Evolutionary conservation across 768 basidiomycete genomes (phyloP).

Genomic region (Suillus occidentalis): DNA sequence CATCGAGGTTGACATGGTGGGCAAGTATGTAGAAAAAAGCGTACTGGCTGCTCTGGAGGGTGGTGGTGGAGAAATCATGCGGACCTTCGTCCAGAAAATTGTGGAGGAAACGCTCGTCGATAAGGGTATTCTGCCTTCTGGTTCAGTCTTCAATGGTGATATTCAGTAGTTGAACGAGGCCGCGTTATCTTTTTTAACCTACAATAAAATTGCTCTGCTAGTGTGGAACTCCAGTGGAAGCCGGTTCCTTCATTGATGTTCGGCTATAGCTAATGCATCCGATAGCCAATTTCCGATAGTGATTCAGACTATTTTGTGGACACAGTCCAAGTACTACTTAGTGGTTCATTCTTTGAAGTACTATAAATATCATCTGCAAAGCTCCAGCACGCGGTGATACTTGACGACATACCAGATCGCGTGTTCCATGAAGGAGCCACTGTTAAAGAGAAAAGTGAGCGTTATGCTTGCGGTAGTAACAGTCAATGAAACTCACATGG

Average conservation of each 20-base stretch:
- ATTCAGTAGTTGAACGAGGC: background rate
- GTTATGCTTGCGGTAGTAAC: background rate
- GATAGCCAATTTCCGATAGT: background rate
- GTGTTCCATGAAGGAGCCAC: slow-evolving; percentile 33
- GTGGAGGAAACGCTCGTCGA: slow-evolving; percentile 55
- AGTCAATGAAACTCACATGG: slow-evolving; percentile 2
- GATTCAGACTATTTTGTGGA: background rate
- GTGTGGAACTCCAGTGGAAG: background rate
- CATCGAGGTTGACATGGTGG: slow-evolving; percentile 93
- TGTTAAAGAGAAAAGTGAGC: slow-evolving; percentile 50
- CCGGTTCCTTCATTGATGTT: background rate
- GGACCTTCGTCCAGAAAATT: slow-evolving; percentile 52
- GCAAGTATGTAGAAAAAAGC: slow-evolving; percentile 88
- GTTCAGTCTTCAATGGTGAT: background rate
- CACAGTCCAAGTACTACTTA: slow-evolving; percentile 5
- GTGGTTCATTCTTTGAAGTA: slow-evolving; percentile 7
- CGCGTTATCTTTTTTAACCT: background rate
- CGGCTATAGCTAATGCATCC: background rate
- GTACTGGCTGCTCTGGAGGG: slow-evolving; percentile 67
- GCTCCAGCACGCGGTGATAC: background rate
- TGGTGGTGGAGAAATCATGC: slow-evolving; percentile 47
- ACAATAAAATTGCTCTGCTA: background rate
- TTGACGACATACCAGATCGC: background rate
- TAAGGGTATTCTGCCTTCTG: slow-evolving; percentile 42
- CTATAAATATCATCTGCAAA: slow-evolving; percentile 10